These are phyloP conservation scores for Porpolomopsis calyptriformis DNA, from an alignment of 768 basidiomycete species.

Conservation along the genomic window DNA sequence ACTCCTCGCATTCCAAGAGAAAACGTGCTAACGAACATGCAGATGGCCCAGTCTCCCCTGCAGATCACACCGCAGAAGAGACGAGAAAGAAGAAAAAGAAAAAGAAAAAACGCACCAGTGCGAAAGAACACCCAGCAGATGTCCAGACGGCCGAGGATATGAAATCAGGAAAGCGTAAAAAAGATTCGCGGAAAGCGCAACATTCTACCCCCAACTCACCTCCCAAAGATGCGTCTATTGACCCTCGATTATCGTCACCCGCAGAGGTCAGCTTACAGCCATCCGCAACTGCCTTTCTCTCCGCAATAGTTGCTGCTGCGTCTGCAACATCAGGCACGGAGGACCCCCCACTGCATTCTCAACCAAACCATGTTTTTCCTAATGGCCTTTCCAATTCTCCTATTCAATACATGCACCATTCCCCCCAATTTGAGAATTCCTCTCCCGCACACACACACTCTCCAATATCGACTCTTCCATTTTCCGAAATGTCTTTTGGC, in stretches of 20 bases:
- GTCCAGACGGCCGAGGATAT: background rate
- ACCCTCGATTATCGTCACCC: slow-evolving; percentile 16
- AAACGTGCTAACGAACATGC: slow-evolving; percentile 35
- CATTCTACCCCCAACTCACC: background rate
- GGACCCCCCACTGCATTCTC: too few relatives aligned
- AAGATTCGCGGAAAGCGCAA: slow-evolving; percentile 17
- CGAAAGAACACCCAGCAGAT: slow-evolving; percentile 17
- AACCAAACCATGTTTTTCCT: too few relatives aligned
- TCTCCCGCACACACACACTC: too few relatives aligned
- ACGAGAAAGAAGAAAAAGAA: slow-evolving; percentile 24
- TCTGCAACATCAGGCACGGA: slow-evolving; percentile 21
- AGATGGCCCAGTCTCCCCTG: too few relatives aligned
- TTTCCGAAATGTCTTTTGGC: slow-evolving; percentile 32
- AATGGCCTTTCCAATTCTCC: background rate
- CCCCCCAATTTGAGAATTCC: too few relatives aligned
- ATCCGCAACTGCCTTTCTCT: slow-evolving; percentile 50
- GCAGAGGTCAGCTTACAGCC: slow-evolving; percentile 23
- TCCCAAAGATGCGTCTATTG: background rate
- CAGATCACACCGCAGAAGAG: slow-evolving; percentile 14
- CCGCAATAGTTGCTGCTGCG: slow-evolving; percentile 56
- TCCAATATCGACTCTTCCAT: slow-evolving; percentile 16
- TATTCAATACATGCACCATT: too few relatives aligned
- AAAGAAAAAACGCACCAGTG: slow-evolving; percentile 25
- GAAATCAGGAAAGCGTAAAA: background rate
- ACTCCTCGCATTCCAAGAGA: slow-evolving; percentile 14